A percentile compares a stretch with the other conserved stretches of the same genome.
Evolutionary conservation across 139 green algal genomes (phyloP).

Genomic region (Cymbomonas tetramitiformis): DNA sequence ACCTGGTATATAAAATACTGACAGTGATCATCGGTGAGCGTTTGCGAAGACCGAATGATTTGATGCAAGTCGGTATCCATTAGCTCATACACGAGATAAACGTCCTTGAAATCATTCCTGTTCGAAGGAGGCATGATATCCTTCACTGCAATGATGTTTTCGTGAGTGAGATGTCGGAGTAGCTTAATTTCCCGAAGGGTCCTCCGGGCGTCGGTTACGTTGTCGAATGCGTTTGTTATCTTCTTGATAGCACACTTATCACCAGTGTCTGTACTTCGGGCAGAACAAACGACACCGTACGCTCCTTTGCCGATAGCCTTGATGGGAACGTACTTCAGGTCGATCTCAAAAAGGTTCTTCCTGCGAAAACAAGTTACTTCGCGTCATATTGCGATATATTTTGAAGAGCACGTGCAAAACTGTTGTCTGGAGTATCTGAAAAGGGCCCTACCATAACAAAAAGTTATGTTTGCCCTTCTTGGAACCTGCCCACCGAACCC

Average conservation of each 20-base stretch:
- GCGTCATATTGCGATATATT: too few relatives aligned
- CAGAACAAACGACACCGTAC: slow-evolving; percentile 92
- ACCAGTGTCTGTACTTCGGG: slow-evolving; percentile 40
- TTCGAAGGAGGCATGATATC: slow-evolving; percentile 51
- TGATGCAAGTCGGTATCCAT: slow-evolving; percentile 99
- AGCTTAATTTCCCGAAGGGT: slow-evolving; percentile 90
- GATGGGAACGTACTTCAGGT: slow-evolving; percentile 41
- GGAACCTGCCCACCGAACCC: too few relatives aligned
- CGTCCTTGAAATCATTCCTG: slow-evolving; percentile 66
- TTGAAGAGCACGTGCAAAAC: too few relatives aligned
- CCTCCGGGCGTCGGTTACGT: slow-evolving; percentile 74
- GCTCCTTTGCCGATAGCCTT: slow-evolving; percentile 88
- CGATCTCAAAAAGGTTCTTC: slow-evolving; percentile 79
- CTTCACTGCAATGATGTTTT: slow-evolving; percentile 66
- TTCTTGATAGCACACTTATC: slow-evolving; percentile 82
- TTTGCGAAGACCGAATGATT: slow-evolving; percentile 87
- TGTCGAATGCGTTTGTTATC: slow-evolving; percentile 91
- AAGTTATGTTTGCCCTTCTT: too few relatives aligned
- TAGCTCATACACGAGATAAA: slow-evolving; percentile 97
- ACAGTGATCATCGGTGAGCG: slow-evolving; percentile 87
- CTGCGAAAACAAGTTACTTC: too few relatives aligned
- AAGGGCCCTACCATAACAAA: too few relatives aligned
- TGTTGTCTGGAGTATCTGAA: too few relatives aligned
- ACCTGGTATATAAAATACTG: slow-evolving; percentile 99
- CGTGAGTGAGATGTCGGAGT: slow-evolving; percentile 66